Percentiles rank a stretch among this genome's conserved stretches.
Evolutionary conservation across 2,329 filamentous ascomycete genomes (phyloP).

Genomic region (Colletotrichum destructivum): DNA sequence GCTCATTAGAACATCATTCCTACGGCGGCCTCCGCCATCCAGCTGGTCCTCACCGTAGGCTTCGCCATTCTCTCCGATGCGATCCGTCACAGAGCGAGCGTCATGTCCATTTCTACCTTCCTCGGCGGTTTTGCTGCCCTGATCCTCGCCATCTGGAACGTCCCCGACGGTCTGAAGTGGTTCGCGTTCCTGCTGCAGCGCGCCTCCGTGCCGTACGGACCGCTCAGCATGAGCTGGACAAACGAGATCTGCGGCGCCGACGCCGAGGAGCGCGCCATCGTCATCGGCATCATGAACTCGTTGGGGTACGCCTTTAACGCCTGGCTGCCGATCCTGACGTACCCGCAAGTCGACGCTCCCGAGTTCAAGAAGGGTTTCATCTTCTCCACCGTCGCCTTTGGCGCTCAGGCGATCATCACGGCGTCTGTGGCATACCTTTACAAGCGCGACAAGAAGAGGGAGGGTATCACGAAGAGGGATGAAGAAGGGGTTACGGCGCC

Average conservation of each 20-base stretch:
- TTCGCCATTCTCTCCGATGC: conserved; percentile 38
- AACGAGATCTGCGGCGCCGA: conserved; percentile 39
- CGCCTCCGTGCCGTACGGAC: conserved; percentile 33
- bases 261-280: conserved; percentile 37
- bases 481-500: conserved; percentile 17
- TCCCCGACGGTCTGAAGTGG: conserved; percentile 68
- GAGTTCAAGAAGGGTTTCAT: conserved; percentile 60
- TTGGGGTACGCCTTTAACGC: conserved; percentile 64
- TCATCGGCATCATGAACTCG: conserved; percentile 40
- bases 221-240: conserved; percentile 38
- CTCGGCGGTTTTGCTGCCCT: conserved; percentile 31
- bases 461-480: conserved; percentile 3
- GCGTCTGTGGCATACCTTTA: conserved; percentile 26
- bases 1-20: conserved; percentile 31
- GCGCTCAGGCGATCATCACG: conserved; percentile 25
- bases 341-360: conserved; percentile 61
- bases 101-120: conserved; percentile 40
- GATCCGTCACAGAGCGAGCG: conserved; percentile 30
- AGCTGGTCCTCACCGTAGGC: conserved; percentile 35
- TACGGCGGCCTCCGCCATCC: conserved; percentile 33
- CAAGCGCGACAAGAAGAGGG: conserved; percentile 27
- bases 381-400: conserved; percentile 46
- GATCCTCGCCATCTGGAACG: conserved; percentile 69
- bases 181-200: conserved; percentile 62
- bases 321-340: conserved; percentile 69